Percentiles rank a stretch among this genome's conserved stretches.
These are phyloP conservation scores for Pelargonium nanum DNA, from an alignment of 345 rosid genomes.

Conservation along the genomic window DNA sequence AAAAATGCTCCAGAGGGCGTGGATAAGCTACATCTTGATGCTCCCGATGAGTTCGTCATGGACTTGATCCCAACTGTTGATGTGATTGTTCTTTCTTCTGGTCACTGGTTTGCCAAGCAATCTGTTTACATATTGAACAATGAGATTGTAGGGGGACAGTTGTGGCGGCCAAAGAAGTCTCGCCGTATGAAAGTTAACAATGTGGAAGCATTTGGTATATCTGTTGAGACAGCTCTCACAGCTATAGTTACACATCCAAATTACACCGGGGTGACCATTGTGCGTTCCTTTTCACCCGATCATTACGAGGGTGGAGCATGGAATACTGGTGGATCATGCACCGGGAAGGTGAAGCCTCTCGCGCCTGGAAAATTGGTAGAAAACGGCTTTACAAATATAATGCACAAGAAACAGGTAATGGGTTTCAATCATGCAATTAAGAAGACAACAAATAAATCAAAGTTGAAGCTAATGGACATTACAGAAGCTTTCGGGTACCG, in stretches of 20 bases:
- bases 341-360: conserved; percentile 72
- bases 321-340: conserved; percentile 98
- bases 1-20: conserved; percentile 70
- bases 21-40: conserved; percentile 80
- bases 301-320: conserved; percentile 96
- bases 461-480: conserved; percentile 73
- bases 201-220: conserved; percentile 77
- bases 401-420: conserved; percentile 71
- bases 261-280: conserved; percentile 65
- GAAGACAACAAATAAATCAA: conserved; percentile 35
- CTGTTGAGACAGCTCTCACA: conserved; percentile 66
- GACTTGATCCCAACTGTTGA: conserved; percentile 57
- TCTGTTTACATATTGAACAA: conserved; percentile 73
- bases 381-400: conserved; percentile 64
- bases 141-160: conserved; percentile 83
- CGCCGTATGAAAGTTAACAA: conserved; percentile 65
- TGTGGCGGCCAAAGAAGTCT: conserved; percentile 86
- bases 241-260: conserved; percentile 61
- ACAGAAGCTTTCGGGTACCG: conserved; percentile 76
- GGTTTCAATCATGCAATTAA: conserved; percentile 47
- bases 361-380: conserved; percentile 50
- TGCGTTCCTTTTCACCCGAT: conserved; percentile 87
- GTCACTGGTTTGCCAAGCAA: conserved; percentile 98
- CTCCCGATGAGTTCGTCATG: conserved; percentile 62
- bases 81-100: conserved; percentile 77